These are phyloP conservation scores for Solanum neorickii DNA, from an alignment of 257 asterid genomes.

Conservation along the genomic window DNA sequence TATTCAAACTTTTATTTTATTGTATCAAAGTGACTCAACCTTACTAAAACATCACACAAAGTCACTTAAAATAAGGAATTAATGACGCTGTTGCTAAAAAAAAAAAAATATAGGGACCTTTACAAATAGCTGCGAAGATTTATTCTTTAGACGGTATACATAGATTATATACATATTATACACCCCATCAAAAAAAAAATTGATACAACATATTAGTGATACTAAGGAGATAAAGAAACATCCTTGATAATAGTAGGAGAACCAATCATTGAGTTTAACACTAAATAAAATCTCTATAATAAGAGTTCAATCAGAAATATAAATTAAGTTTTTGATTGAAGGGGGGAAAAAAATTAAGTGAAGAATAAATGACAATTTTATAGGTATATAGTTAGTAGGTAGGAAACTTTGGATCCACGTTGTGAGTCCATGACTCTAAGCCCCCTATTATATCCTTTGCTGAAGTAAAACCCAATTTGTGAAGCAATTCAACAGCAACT, in stretches of 20 bases:
- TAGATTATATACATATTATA: too few relatives aligned
- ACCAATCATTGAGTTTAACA: background rate
- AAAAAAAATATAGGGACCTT: background rate
- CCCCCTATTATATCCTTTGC: slow-evolving; percentile 71
- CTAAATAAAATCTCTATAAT: background rate
- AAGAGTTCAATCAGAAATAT: background rate
- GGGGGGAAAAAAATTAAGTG: too few relatives aligned
- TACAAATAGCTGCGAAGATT: background rate
- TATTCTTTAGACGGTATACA: background rate
- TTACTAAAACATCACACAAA: background rate
- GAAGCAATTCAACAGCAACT: slow-evolving; percentile 69
- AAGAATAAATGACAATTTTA: background rate
- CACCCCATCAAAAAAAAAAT: background rate
- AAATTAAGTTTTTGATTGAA: background rate
- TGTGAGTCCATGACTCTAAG: slow-evolving; percentile 58
- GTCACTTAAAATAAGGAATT: background rate
- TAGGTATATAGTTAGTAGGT: slow-evolving; percentile 24
- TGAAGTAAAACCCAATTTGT: slow-evolving; percentile 29
- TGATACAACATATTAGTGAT: background rate
- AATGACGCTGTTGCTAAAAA: background rate
- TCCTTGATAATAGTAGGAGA: background rate
- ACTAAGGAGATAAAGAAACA: background rate
- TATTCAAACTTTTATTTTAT: background rate
- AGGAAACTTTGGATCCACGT: slow-evolving; percentile 59
- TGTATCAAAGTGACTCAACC: background rate